Base-by-base conservation (phyloP, 2,329 filamentous ascomycete species). In the Xenoacremonium recifei region DNA sequence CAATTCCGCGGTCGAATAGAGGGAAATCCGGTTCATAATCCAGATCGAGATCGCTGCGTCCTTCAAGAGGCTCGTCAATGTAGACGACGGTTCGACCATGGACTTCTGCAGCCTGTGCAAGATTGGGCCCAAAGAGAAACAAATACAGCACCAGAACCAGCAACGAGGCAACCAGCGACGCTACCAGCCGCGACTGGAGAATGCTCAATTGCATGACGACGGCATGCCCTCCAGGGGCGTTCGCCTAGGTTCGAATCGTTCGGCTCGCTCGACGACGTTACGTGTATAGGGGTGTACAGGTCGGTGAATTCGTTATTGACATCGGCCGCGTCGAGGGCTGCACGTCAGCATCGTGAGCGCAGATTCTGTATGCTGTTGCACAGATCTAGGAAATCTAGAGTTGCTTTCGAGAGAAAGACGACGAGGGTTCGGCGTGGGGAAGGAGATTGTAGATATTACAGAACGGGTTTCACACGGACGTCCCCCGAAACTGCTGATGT, bases 111-210 rank as follows among this genome's bases (percentile, higher is more conserved):
- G 85, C 85, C 52, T 84, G 75, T 34, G 80, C 85, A 50, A 83
- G 75, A 39, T 72, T 71, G 15, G 78, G 76, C 33, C 74, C 75
- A 43, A 77, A 76, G 27, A 87, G 70, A 19, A 79, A 64, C 43
- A 85, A 67, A 59, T 82, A 85, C 31, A 89, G 61, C 29, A 80
- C 57, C 23, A 85, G 55, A 21, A 87, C 63, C 37, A 85, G 59
- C 21, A 79, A 65, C 21, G 80, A 79, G 40, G 82, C 79, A 55
- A 77, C 70, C 39, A 85, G 61, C 43, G 84, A 87, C 56, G 83
- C 81, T 60, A 79, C 78, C 58, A 89, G 78, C 61, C 85, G 84
- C 68, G 82, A 85, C 70, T 87, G 87, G 53, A 87, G 70, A 57
- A 78, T 81, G 62, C 77, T 83, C 64, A 84, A 75, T 65, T 83